Evolutionary conservation across 345 rosid genomes (phyloP).

Genomic region (Citrus hindsii): DNA sequence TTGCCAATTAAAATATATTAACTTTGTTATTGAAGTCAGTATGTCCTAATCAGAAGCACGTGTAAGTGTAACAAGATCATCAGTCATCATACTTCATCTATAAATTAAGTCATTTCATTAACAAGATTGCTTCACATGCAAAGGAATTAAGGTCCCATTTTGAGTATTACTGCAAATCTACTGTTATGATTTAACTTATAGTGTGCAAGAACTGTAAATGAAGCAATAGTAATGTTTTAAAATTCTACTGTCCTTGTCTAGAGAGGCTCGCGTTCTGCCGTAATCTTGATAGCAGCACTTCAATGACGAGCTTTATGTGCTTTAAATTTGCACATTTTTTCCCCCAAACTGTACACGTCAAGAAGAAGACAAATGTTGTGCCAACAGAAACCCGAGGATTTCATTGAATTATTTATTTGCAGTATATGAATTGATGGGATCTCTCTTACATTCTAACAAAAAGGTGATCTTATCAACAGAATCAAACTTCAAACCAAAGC

Average conservation of each 20-base stretch:
- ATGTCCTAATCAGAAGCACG: constrained; percentile 33
- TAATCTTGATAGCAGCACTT: neutral
- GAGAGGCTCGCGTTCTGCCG: neutral
- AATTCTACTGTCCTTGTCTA: constrained; percentile 10
- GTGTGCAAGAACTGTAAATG: neutral
- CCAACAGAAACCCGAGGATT: constrained; percentile 5
- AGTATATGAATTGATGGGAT: constrained; percentile 14
- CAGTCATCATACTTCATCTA: constrained; percentile 12
- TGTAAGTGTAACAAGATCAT: constrained; percentile 17
- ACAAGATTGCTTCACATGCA: constrained; percentile 8
- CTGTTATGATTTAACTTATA: neutral
- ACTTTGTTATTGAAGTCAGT: constrained; percentile 24
- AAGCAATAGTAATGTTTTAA: neutral
- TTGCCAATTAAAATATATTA: neutral
- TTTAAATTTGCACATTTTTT: neutral
- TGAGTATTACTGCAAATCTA: constrained; percentile 9
- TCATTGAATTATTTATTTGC: constrained; percentile 2
- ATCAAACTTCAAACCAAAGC: constrained; percentile 13
- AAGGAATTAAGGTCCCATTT: constrained; percentile 5
- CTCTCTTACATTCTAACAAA: neutral
- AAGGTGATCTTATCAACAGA: constrained; percentile 7
- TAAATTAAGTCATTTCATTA: neutral
- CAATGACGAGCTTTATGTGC: neutral
- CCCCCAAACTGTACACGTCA: neutral
- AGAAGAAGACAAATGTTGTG: constrained; percentile 13